Evolutionary conservation across 2,329 filamentous ascomycete species (phyloP), one percentile per base, ranked within the genome.

Genomic region (Diplodia sapinea): DNA sequence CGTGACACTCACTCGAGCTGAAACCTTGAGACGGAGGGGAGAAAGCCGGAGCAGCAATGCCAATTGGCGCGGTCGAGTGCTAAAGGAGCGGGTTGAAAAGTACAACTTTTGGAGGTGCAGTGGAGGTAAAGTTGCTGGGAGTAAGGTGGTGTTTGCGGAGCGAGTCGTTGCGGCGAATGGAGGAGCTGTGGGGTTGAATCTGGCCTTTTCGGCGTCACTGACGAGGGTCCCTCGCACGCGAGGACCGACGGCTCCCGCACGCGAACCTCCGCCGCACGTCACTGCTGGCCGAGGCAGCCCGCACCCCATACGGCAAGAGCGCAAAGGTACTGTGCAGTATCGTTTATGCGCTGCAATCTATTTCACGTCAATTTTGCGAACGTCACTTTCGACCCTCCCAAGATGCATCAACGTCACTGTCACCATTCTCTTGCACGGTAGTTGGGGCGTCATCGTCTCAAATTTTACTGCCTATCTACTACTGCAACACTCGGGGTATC

Each of bases 1-100:
- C 52, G 59, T 68, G 66, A 64, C 49, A 67, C 66, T 68, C 40
- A 68, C 66, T 55, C 51, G 66, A 68, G 59, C 65, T 63, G 51
- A n/a, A 51, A 49, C 54, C 54, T 63, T 56, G 15, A 20, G 50
- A n/a, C 31, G 29, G 59, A 51, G 59, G 38, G 59, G 31, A n/a
- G n/a, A 9, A 38, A 20, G 36, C 17, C 29, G 29, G 26, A 43
- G 31, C 51, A 29, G n/a, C 8, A 26, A 29, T 57, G 64, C 59
- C 43, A 57, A 59, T 38, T 43, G 47, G n/a, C 5, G 12, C 40
- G 6, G 43, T n/a, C 15, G 43, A 13, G 12, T 8, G 31, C 36
- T 9, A 40, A 52, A 38, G 40, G 55, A 57, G 54, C 29, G 54
- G 9, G 43, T 15, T 29, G 29, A 8, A 8, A 52, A 20, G 43